Base-by-base conservation (phyloP, 2,329 filamentous ascomycete species). In the Colletotrichum sp. region DNA sequence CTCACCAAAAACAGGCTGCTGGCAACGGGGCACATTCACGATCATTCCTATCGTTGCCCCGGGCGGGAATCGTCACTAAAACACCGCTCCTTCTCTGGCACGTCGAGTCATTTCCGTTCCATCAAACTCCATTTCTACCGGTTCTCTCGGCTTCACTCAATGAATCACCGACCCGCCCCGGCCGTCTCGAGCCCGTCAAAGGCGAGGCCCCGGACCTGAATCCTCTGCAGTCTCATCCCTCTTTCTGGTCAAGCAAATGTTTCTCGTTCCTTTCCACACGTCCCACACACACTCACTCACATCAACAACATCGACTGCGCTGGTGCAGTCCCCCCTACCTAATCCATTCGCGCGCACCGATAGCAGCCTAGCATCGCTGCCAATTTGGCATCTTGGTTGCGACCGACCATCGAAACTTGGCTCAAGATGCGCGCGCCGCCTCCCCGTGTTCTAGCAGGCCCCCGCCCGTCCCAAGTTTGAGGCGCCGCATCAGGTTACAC, bases 51-150 rank as follows among this genome's bases (percentile, higher is more conserved):
- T 65, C 68, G 43, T 48, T 39, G 18, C 48, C 52, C 48, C n/a
- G 36, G 68, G 55, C 57, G 32, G 55, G 34, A 48, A 21, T 21
- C 10, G 0, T 48, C 43, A 48, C 39, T 48, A 48, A 21, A 48
- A 48, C 43, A 48, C 43, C 43, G 43, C 43, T 48, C 0, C n/a
- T 21, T 4, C 26, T n/a, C 59, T 73, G 73, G 73, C 70, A 73
- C 64, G 70, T 71, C 73, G 70, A 68, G 70, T 75, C 64, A 75
- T 73, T 68, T 75, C 64, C 48, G 28, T 63, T 68, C 70, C 73
- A 75, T 75, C 48, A 68, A 55, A 68, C 43, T 75, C 70, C 73
- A 73, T 75, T 65, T 65, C 72, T 59, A 57, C 60, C 64, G 70
- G 70, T 52, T 65, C 43, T 21, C 28, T 68, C 73, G 70, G 69